A percentile compares a stretch with the other conserved stretches of the same genome.
phyloP scores from a whole-genome alignment of 306 rosid genomes.

The Cicer arietinum region DNA sequence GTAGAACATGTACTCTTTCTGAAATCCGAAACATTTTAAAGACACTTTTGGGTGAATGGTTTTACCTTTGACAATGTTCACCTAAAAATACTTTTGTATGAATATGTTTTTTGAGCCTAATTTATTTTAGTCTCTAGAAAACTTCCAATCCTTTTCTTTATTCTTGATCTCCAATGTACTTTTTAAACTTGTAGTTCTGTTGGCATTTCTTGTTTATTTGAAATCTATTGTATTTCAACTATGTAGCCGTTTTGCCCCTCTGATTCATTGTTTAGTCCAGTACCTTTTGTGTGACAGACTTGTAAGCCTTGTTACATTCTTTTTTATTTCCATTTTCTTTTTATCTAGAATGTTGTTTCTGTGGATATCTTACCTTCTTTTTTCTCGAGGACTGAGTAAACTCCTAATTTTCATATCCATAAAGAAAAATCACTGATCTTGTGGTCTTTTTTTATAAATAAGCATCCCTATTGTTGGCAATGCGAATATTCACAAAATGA shows the following conservation, averaged over 20 bases:
- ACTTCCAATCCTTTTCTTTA: background rate
- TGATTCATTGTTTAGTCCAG: background rate
- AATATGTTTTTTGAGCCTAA: background rate
- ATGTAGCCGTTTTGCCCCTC: background rate
- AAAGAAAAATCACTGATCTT: background rate
- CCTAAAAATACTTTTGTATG: conserved; percentile 12
- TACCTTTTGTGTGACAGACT: background rate
- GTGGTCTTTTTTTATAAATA: background rate
- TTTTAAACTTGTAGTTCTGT: background rate
- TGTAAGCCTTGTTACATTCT: background rate
- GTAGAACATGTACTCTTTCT: background rate
- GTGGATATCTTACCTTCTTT: background rate
- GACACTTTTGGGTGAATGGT: background rate
- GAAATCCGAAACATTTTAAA: conserved; percentile 3
- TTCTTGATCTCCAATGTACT: background rate
- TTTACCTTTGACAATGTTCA: background rate
- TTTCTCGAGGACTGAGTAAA: background rate
- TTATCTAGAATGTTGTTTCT: background rate
- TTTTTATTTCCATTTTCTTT: background rate
- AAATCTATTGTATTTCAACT: background rate
- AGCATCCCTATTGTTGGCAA: background rate
- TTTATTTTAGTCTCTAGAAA: background rate
- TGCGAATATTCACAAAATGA: background rate
- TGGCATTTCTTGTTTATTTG: background rate
- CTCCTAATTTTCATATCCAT: background rate